Evolutionary conservation across 2,329 filamentous ascomycete species (phyloP).

Genomic region (Nemania sp.): DNA sequence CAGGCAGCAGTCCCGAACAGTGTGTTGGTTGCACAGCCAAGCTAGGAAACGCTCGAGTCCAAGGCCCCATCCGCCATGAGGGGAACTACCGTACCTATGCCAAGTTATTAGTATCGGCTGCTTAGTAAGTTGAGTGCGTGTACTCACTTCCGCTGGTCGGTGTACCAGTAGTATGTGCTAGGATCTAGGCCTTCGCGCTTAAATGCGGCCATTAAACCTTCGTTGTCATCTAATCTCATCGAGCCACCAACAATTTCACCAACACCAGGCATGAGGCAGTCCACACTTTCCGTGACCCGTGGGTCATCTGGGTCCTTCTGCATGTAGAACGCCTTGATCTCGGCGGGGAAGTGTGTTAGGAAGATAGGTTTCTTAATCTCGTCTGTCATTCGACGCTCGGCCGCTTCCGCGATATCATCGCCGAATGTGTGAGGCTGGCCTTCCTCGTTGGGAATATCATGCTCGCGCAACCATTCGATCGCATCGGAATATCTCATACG

Average conservation of each 20-base stretch:
- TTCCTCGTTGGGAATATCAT: slow-evolving; percentile 93
- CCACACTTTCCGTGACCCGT: slow-evolving; percentile 92
- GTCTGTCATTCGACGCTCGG: slow-evolving; percentile 97
- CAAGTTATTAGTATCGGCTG: slow-evolving; percentile 37
- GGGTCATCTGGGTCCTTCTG: slow-evolving; percentile 82
- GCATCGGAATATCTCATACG: slow-evolving; percentile 96
- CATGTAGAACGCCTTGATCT: slow-evolving; percentile 99
- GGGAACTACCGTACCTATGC: slow-evolving; percentile 84
- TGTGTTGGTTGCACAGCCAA: slow-evolving; percentile 73
- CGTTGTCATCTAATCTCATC: slow-evolving; percentile 94
- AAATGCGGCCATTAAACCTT: slow-evolving; percentile 90
- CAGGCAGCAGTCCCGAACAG: slow-evolving; percentile 75
- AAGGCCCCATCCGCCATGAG: slow-evolving; percentile 92
- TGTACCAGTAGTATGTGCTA: slow-evolving; percentile 97
- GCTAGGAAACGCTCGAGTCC: slow-evolving; percentile 85
- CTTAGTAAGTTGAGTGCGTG: neutral
- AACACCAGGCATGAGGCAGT: slow-evolving; percentile 88
- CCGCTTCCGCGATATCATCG: slow-evolving; percentile 97
- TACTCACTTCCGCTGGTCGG: slow-evolving; percentile 91
- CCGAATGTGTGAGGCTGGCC: slow-evolving; percentile 90
- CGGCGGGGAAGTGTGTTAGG: slow-evolving; percentile 94
- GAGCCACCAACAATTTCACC: slow-evolving; percentile 96
- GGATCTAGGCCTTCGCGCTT: slow-evolving; percentile 87
- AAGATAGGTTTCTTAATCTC: slow-evolving; percentile 95
- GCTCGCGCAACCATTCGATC: slow-evolving; percentile 91